phyloP scores from a whole-genome alignment of 441 rosid genomes.

The Syzygium malaccense region DNA sequence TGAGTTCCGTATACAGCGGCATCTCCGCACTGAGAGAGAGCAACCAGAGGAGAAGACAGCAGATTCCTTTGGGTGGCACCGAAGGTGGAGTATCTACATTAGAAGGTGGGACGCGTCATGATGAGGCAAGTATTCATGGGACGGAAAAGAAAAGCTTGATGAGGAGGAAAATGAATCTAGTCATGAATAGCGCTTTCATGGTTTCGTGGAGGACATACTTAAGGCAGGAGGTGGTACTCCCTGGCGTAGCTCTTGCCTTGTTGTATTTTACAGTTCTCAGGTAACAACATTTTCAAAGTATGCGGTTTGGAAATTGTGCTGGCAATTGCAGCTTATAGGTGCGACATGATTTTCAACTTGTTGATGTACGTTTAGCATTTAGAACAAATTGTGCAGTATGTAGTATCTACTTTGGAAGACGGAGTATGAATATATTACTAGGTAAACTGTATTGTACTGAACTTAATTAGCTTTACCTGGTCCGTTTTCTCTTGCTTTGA shows the following conservation, averaged over 20 bases:
- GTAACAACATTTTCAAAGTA: constrained; percentile 10
- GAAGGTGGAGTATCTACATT: neutral
- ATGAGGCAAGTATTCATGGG: neutral
- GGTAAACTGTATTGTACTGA: neutral
- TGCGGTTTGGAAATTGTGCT: neutral
- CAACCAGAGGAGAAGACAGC: constrained; percentile 31
- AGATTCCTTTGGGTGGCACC: neutral
- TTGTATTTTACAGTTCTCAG: constrained; percentile 74
- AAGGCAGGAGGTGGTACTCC: constrained; percentile 43
- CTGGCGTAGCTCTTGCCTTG: constrained; percentile 61
- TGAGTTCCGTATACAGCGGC: constrained; percentile 46
- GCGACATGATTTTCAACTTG: neutral
- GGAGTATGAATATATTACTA: neutral
- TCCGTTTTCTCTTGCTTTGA: neutral
- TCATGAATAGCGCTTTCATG: constrained; percentile 32
- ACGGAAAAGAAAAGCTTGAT: constrained; percentile 7
- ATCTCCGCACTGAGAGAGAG: constrained; percentile 44
- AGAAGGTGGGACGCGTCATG: constrained; percentile 7
- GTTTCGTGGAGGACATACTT: constrained; percentile 59
- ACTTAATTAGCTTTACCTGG: neutral
- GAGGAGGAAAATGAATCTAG: constrained; percentile 19
- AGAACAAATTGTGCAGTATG: neutral
- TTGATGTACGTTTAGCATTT: neutral
- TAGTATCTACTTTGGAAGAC: neutral
- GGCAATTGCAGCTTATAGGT: neutral